Evolutionary conservation across 2,329 filamentous ascomycete genomes (phyloP).

Genomic region (Phyllosticta citribraziliensis): DNA sequence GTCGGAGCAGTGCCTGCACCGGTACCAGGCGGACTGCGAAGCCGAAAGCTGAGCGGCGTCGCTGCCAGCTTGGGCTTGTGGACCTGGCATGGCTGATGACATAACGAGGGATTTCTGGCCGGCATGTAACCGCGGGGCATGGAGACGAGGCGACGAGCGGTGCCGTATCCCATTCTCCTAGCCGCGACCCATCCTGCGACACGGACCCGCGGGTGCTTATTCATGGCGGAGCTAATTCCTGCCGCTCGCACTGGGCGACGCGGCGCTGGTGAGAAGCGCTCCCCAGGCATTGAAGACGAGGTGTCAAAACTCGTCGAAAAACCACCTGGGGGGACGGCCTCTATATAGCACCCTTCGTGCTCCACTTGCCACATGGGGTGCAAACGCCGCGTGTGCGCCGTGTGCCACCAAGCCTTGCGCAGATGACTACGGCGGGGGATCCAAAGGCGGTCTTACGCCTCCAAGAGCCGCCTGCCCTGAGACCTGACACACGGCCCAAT

Average conservation of each 20-base stretch:
- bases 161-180: constrained; percentile 5
- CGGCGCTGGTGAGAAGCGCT: not conserved
- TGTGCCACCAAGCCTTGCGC: not conserved
- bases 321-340: not conserved
- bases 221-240: constrained; percentile 6
- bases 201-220: constrained; percentile 4
- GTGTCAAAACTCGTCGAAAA: too few species aligned
- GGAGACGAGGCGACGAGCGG: constrained; percentile 8
- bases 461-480: not conserved
- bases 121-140: constrained; percentile 5
- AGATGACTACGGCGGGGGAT: not conserved
- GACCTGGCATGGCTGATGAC: constrained; percentile 2
- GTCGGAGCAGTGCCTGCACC: constrained; percentile 11
- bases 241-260: not conserved
- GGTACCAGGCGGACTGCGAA: constrained; percentile 9
- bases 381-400: not conserved
- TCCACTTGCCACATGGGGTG: not conserved
- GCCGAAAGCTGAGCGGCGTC: not conserved
- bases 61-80: not conserved
- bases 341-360: not conserved
- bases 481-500: not conserved
- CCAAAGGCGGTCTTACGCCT: not conserved
- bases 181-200: not conserved
- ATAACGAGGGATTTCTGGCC: constrained; percentile 3
- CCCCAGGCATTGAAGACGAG: not conserved